phyloP scores from a whole-genome alignment of 257 asterid species.

The Fraxinus americana region DNA sequence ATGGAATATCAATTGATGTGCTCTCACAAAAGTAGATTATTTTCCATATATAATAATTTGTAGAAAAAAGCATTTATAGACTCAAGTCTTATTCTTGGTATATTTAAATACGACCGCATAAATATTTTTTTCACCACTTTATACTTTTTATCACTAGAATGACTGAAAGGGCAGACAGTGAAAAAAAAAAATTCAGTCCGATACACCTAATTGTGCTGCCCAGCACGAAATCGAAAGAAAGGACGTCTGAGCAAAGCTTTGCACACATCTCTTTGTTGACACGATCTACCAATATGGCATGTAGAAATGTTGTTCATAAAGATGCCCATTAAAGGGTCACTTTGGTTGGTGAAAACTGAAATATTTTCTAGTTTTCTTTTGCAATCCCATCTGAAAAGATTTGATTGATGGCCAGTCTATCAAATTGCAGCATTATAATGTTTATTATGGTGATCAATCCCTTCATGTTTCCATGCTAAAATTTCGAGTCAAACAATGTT shows the following conservation, averaged over 20 bases:
- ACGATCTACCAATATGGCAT: neutral
- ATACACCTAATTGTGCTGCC: too few species aligned
- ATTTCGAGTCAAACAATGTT: conserved; percentile 21
- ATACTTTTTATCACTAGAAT: neutral
- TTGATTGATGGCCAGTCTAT: conserved; percentile 36
- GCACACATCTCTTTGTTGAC: neutral
- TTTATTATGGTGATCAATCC: conserved; percentile 43
- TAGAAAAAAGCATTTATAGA: neutral
- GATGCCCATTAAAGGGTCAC: conserved; percentile 38
- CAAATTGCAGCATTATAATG: conserved; percentile 30
- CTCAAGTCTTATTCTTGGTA: neutral
- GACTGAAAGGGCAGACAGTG: neutral
- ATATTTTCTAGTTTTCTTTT: conserved; percentile 19
- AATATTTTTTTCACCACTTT: neutral
- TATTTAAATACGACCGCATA: neutral
- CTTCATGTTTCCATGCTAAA: conserved; percentile 36
- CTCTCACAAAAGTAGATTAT: neutral
- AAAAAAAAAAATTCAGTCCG: too few species aligned
- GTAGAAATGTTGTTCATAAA: neutral
- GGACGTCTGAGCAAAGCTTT: too few species aligned
- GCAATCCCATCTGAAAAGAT: conserved; percentile 32
- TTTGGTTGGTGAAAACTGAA: conserved; percentile 36
- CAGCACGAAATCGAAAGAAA: too few species aligned
- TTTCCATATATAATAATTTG: neutral
- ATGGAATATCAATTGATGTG: neutral